These are phyloP conservation scores for Leccinum fuscescens DNA, from an alignment of 1,284 basidiomycete species.

Conservation along the genomic window DNA sequence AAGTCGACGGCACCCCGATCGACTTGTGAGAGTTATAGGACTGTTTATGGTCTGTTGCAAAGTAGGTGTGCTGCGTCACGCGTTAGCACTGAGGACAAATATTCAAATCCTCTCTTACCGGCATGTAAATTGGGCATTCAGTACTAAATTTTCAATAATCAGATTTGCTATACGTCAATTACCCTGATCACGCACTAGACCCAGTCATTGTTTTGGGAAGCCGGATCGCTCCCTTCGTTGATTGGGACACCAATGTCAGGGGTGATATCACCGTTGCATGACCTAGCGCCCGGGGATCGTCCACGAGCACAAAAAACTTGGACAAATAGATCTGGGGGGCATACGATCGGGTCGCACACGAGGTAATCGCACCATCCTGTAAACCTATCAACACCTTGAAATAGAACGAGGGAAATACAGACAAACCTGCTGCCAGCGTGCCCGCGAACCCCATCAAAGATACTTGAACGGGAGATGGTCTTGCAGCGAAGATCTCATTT, in stretches of 20 bases:
- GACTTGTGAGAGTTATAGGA: conserved; percentile 31
- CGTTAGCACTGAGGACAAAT: conserved; percentile 2
- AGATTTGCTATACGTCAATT: conserved; percentile 8
- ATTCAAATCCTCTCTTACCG: conserved; percentile 30
- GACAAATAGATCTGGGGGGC: conserved; percentile 46
- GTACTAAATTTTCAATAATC: conserved; percentile 26
- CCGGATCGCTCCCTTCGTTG: conserved; percentile 52
- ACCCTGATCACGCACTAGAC: conserved; percentile 45
- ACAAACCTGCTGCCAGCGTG: conserved; percentile 48
- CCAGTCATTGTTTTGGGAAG: conserved; percentile 46
- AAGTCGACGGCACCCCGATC: conserved; percentile 19
- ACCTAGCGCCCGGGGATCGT: conserved; percentile 3
- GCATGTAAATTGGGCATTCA: conserved; percentile 55
- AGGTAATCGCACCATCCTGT: conserved; percentile 63
- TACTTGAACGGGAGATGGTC: conserved; percentile 58
- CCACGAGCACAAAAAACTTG: conserved; percentile 28
- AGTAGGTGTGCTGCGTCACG: conserved; percentile 48
- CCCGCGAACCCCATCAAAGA: conserved; percentile 61
- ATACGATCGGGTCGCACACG: conserved; percentile 48
- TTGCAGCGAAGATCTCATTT: conserved; percentile 62
- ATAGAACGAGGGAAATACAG: not conserved
- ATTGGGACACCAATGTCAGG: conserved; percentile 36
- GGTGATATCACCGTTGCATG: conserved; percentile 2
- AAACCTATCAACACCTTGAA: not conserved
- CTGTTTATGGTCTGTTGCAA: conserved; percentile 63